A percentile compares a stretch with the other conserved stretches of the same genome.
These are phyloP conservation scores for Ogataea henricii DNA, from an alignment of 805 yeast genomes.

Conservation along the genomic window DNA sequence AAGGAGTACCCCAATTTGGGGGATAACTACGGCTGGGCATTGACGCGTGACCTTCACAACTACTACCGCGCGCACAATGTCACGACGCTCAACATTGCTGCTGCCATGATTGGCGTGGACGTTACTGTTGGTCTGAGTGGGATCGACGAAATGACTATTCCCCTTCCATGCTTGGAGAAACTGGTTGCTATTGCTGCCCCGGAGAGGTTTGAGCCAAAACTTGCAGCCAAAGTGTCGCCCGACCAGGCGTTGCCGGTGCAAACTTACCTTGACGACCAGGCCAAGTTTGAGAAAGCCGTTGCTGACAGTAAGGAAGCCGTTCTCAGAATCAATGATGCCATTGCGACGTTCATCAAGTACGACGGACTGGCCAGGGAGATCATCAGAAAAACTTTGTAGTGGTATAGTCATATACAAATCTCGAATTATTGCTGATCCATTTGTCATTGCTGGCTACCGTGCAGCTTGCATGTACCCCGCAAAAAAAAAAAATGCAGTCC, in stretches of 20 bases:
- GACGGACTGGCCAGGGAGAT: slow-evolving; percentile 20
- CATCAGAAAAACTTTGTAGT: slow-evolving; percentile 11
- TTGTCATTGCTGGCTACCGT: no score
- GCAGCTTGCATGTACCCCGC: neutral
- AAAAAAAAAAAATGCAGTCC: neutral
- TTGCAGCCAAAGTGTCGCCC: slow-evolving; percentile 13
- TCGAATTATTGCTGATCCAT: no score
- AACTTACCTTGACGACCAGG: slow-evolving; percentile 23
- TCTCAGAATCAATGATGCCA: slow-evolving; percentile 23
- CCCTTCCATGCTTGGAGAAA: slow-evolving; percentile 30
- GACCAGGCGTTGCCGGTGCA: slow-evolving; percentile 24
- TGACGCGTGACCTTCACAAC: slow-evolving; percentile 34
- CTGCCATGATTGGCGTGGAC: slow-evolving; percentile 36
- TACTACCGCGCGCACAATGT: slow-evolving; percentile 34
- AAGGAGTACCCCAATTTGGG: slow-evolving; percentile 19
- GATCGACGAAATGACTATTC: slow-evolving; percentile 38
- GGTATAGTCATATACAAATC: no score
- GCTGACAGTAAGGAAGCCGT: slow-evolving; percentile 17
- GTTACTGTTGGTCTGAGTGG: slow-evolving; percentile 34
- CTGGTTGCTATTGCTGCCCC: slow-evolving; percentile 29
- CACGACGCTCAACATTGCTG: slow-evolving; percentile 32
- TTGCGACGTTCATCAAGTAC: slow-evolving; percentile 18
- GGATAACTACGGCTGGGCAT: slow-evolving; percentile 33
- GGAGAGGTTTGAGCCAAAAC: slow-evolving; percentile 27
- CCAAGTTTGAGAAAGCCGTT: slow-evolving; percentile 15